Evolutionary conservation across 805 yeast genomes (phyloP).

Genomic region (Nakazawaea populi): DNA sequence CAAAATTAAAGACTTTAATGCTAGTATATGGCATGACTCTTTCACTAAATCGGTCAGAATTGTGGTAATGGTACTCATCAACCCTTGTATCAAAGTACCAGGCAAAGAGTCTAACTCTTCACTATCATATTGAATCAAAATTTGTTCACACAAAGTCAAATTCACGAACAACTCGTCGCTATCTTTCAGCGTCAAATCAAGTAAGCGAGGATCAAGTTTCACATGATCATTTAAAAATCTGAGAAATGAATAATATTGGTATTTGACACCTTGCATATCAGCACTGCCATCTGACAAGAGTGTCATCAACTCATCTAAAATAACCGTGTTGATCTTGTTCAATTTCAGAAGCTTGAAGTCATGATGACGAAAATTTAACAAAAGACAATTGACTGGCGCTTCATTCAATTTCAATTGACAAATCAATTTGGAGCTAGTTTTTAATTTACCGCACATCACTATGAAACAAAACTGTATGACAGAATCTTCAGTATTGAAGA

Average conservation of each 20-base stretch:
- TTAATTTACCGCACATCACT: constrained; percentile 5
- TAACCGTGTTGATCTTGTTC: neutral
- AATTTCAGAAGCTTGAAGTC: neutral
- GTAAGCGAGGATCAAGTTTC: neutral
- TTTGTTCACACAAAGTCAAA: neutral
- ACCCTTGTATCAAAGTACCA: neutral
- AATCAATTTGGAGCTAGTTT: constrained; percentile 13
- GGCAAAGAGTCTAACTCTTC: neutral
- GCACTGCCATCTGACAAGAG: neutral
- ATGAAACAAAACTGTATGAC: constrained; percentile 3
- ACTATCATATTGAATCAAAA: neutral
- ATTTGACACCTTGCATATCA: neutral
- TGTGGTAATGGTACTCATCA: neutral
- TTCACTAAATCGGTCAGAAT: neutral
- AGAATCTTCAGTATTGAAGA: constrained; percentile 6
- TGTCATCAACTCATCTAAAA: neutral
- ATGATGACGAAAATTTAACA: neutral
- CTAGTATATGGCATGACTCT: neutral
- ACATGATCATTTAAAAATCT: neutral
- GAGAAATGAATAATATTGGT: neutral
- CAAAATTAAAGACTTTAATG: constrained; percentile 1
- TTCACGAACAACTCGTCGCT: neutral
- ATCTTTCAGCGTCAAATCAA: neutral
- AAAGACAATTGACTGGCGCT: neutral
- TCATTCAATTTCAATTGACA: neutral